Percentiles rank a stretch among this genome's conserved stretches.
Evolutionary conservation across 495 filamentous ascomycete species (phyloP).

Genomic region (Lophiostoma macrostomum): DNA sequence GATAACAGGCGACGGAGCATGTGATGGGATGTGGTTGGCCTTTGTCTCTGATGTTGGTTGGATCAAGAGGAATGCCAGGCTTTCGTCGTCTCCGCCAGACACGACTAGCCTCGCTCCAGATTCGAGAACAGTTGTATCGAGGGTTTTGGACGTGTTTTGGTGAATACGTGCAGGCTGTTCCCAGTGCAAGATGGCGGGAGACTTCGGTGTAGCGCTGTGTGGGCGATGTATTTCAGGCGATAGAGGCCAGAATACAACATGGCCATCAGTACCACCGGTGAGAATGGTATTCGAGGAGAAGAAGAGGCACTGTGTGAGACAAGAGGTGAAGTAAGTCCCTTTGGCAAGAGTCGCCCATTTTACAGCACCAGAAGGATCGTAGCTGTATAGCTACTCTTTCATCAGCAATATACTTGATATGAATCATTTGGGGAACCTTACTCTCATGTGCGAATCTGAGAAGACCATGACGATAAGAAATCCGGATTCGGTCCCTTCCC

Average conservation of each 20-base stretch:
- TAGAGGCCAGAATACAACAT: constrained; percentile 53
- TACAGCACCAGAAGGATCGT: constrained; percentile 41
- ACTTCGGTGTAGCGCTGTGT: constrained; percentile 4
- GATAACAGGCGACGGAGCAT: constrained; percentile 47
- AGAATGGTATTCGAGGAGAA: constrained; percentile 47
- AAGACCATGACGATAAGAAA: constrained; percentile 64
- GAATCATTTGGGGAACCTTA: constrained; percentile 29
- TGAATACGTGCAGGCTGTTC: constrained; percentile 52
- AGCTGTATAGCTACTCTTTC: constrained; percentile 54
- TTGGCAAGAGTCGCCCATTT: constrained; percentile 55
- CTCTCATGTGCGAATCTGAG: constrained; percentile 74
- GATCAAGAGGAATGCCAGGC: constrained; percentile 57
- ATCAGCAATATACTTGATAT: neutral
- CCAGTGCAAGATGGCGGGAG: constrained; percentile 32
- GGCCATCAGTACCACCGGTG: constrained; percentile 63
- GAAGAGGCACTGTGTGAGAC: constrained; percentile 66
- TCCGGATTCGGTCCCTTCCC: constrained; percentile 40
- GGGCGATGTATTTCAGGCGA: constrained; percentile 9
- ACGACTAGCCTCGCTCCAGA: constrained; percentile 49
- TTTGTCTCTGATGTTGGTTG: neutral
- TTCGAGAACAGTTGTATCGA: constrained; percentile 41
- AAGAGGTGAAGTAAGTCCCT: constrained; percentile 71
- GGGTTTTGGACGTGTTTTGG: constrained; percentile 69
- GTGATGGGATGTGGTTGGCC: neutral
- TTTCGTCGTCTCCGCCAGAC: constrained; percentile 85